phyloP scores from a whole-genome alignment of 2,329 filamentous ascomycete species.

The Teratosphaeria pseudoeucalypti region DNA sequence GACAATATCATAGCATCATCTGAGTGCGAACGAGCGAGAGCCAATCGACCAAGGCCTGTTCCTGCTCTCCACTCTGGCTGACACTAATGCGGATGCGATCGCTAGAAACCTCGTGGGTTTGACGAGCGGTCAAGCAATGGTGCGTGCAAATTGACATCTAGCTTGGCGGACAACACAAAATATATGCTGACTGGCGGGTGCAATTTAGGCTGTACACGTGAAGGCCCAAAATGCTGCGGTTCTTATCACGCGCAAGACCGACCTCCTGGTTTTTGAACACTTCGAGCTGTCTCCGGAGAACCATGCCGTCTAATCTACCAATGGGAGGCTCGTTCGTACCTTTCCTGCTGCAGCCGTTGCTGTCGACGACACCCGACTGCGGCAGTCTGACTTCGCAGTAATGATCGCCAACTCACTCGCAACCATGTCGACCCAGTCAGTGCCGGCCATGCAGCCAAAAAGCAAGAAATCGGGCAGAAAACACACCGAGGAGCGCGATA shows the following conservation, averaged over 20 bases:
- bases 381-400: constrained; percentile 15
- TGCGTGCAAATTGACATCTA: not conserved
- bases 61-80: not conserved
- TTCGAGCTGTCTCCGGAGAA: constrained; percentile 51
- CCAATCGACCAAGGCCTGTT: not conserved
- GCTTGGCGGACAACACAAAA: not conserved
- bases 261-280: constrained; percentile 42
- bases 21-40: not conserved
- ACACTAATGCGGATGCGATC: constrained; percentile 16
- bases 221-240: constrained; percentile 15
- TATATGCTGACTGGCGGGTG: not conserved
- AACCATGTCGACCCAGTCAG: constrained; percentile 10
- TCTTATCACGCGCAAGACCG: constrained; percentile 11
- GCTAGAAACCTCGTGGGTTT: not conserved
- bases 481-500: constrained; percentile 48
- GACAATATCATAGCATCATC: constrained; percentile 1
- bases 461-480: constrained; percentile 39
- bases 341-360: constrained; percentile 49
- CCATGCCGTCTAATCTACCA: constrained; percentile 41
- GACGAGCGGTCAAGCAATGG: not conserved
- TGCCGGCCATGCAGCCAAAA: constrained; percentile 11
- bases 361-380: not conserved
- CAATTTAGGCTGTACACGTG: constrained; percentile 4
- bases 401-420: constrained; percentile 10
- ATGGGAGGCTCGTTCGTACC: constrained; percentile 45